Evolutionary conservation across 495 filamentous ascomycete genomes (phyloP).

Genomic region (Neurospora sp.): DNA sequence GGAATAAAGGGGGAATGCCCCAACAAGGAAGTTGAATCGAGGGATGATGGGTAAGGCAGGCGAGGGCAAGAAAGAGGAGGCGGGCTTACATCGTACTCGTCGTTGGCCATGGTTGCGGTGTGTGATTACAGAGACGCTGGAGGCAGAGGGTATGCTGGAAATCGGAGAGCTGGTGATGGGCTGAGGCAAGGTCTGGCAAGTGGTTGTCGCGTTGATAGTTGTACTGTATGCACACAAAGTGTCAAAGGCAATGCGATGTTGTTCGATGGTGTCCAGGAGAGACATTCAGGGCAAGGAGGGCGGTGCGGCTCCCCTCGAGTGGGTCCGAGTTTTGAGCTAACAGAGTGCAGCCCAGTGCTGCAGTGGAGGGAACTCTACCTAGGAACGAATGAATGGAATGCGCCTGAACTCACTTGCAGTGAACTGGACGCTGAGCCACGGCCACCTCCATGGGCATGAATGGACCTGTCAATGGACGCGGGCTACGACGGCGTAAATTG

Average conservation of each 20-base stretch:
- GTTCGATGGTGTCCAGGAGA: slow-evolving; percentile 18
- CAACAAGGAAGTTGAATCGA: background rate
- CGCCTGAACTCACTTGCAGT: background rate
- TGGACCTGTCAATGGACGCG: background rate
- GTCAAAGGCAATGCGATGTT: background rate
- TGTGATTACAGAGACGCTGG: slow-evolving; percentile 5
- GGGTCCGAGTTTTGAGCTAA: slow-evolving; percentile 14
- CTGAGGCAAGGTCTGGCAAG: slow-evolving; percentile 6
- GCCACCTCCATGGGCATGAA: background rate
- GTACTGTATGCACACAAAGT: slow-evolving; percentile 12
- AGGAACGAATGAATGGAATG: background rate
- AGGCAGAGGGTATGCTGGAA: background rate
- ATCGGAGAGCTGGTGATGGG: slow-evolving; percentile 9
- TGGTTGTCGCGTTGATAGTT: background rate
- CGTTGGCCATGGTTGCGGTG: slow-evolving; percentile 78
- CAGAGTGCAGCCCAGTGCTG: background rate
- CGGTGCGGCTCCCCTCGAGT: slow-evolving; percentile 22
- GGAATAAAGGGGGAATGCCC: background rate
- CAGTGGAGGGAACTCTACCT: background rate
- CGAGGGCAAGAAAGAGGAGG: slow-evolving; percentile 1
- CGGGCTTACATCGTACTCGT: slow-evolving; percentile 95
- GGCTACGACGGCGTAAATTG: background rate
- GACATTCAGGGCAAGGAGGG: slow-evolving; percentile 15
- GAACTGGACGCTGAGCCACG: background rate
- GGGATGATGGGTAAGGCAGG: background rate